Percentiles rank a stretch among this genome's conserved stretches.
These are phyloP conservation scores for Flaveria linearis DNA, from an alignment of 129 eudicot species.

Conservation along the genomic window DNA sequence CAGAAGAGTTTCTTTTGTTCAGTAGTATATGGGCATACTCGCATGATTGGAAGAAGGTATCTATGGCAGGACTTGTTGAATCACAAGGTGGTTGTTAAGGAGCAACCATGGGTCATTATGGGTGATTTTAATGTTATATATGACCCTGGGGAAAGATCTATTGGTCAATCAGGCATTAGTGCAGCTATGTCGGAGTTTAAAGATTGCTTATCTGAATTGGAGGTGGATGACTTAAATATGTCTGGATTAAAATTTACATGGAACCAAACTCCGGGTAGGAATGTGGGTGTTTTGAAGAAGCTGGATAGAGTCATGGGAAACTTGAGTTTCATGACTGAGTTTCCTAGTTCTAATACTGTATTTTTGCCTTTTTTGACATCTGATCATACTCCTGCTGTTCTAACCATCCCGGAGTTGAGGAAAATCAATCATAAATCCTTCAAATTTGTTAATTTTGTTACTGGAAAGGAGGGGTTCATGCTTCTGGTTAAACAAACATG, in stretches of 20 bases:
- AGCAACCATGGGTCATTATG: background rate
- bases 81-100: no score
- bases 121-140: background rate
- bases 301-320: background rate
- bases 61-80: background rate
- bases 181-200: background rate
- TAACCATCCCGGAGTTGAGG: rapidly evolving
- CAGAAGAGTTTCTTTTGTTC: background rate
- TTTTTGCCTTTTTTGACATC: background rate
- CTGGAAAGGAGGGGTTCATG: background rate
- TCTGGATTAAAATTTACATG: background rate
- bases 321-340: rapidly evolving
- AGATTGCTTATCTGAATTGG: background rate
- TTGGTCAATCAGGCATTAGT: background rate
- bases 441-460: background rate
- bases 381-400: background rate
- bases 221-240: background rate
- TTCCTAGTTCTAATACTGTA: background rate
- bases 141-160: background rate
- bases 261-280: background rate
- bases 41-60: background rate
- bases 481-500: background rate
- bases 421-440: background rate
- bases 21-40: background rate
- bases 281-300: background rate